Base-by-base conservation (phyloP, 306 rosid genomes). In the Citrullus mucosospermus region DNA sequence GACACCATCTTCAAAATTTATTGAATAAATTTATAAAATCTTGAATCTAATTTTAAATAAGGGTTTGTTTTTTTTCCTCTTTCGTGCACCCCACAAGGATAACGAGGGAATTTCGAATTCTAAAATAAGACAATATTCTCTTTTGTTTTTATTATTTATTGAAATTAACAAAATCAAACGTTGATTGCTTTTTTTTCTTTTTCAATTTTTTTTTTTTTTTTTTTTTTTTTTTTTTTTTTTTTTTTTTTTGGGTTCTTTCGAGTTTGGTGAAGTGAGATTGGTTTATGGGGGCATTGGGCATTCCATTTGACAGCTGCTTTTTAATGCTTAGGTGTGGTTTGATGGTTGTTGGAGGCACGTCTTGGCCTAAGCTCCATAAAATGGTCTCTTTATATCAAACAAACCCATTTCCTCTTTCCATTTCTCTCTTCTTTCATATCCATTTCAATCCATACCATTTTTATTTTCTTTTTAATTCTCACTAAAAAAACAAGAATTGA, bases 271-370 rank as follows among this genome's bases (percentile, higher is more conserved):
- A 62, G 11, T 62, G 20, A 32, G 14, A 62, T 65, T 15, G 11
- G 20, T 1, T 7, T 13, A 14, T 63, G 36, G 11, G 20, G 6
- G 18, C 12, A 61, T 10, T n/a, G 69, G 69, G 44, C 20, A 6
- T 3, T 17, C 72, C 22, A 66, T 66, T 66, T 38, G 72, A 66
- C 73, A 66, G 73, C 73, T 66, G 25, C 18, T 22, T n/a, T 25
- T 43, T 11, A 68, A 39, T 68, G 75, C 54, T n/a, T 41, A 10
- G 34, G 36, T 68, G 75, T 43, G 2, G 48, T 11, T 48, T 68
- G 75, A 68, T 68, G 54, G 75, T 68, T 15, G 75, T 68, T 68
- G 75, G 75, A 68, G 75, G 75, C 75, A 68, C 75, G 75, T 68
- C 75, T 68, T 68, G 75, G 75, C 75, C 75, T 68, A 43, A 0